Evolutionary conservation across 2,329 filamentous ascomycete species (phyloP).

Genomic region (Ophiostoma sp.): DNA sequence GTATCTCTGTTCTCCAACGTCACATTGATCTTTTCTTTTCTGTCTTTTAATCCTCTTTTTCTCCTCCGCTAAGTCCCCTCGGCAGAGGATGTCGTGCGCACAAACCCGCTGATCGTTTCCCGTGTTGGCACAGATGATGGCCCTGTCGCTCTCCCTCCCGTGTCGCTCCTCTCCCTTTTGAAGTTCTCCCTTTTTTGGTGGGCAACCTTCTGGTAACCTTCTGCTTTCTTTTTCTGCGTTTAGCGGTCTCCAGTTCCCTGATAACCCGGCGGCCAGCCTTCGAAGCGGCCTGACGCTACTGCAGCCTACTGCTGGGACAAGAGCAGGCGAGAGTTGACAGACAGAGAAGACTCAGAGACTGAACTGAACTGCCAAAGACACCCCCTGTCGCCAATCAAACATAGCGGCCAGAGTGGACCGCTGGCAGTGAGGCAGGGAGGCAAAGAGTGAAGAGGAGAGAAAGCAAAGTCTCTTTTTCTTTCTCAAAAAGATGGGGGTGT

Average conservation of each 20-base stretch:
- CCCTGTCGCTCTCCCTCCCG: constrained; percentile 15
- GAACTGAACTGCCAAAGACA: background rate
- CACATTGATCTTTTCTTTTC: background rate
- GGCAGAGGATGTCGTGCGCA: constrained; percentile 13
- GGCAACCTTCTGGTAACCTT: background rate
- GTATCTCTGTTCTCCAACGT: background rate
- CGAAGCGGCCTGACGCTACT: constrained; percentile 10
- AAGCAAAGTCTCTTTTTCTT: background rate
- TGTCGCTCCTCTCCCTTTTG: background rate
- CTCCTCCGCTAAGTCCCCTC: background rate
- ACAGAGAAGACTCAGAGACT: background rate
- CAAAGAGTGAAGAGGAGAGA: background rate
- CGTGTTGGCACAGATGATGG: background rate
- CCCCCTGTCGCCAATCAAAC: constrained; percentile 21
- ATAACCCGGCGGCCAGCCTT: background rate
- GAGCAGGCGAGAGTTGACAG: background rate
- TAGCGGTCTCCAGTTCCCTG: background rate
- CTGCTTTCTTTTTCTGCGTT: background rate
- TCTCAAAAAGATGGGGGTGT: background rate
- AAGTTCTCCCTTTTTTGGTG: background rate
- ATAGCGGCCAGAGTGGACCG: constrained; percentile 16
- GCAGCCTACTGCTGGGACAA: background rate
- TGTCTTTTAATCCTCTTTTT: background rate
- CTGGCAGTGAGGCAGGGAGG: background rate
- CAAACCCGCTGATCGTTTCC: constrained; percentile 7